A percentile compares a stretch with the other conserved stretches of the same genome.
These are phyloP conservation scores for Mortierella sp. DNA, from an alignment of 371 early-diverging fungal genomes.

Conservation along the genomic window DNA sequence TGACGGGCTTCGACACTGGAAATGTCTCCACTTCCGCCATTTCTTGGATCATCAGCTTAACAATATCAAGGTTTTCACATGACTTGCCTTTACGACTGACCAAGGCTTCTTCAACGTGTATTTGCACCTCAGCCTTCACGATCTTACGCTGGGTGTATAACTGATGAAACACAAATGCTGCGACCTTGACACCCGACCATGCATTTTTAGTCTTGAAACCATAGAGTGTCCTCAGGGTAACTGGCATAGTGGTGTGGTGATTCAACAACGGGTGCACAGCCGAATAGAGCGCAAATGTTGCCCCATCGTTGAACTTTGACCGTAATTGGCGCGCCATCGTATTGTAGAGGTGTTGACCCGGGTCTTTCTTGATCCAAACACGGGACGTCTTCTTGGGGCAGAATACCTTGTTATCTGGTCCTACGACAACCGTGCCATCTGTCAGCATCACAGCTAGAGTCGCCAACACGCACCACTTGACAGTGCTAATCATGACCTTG, in stretches of 20 bases:
- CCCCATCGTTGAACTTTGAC: slow-evolving; percentile 21
- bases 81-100: slow-evolving; percentile 15
- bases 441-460: slow-evolving; percentile 23
- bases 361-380: slow-evolving; percentile 23
- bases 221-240: slow-evolving; percentile 16
- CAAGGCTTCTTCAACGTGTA: slow-evolving; percentile 6
- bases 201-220: slow-evolving; percentile 12
- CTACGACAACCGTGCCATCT: slow-evolving; percentile 22
- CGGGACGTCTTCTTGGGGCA: slow-evolving; percentile 19
- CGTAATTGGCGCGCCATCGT: slow-evolving; percentile 15
- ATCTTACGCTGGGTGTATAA: slow-evolving; percentile 21
- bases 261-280: slow-evolving; percentile 18
- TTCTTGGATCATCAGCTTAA: slow-evolving; percentile 12
- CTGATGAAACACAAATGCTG: slow-evolving; percentile 24
- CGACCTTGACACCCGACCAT: slow-evolving; percentile 31
- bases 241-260: slow-evolving; percentile 10
- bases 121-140: slow-evolving; percentile 26
- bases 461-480: slow-evolving; percentile 20
- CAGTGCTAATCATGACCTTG: slow-evolving; percentile 25
- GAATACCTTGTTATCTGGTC: slow-evolving; percentile 25
- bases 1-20: slow-evolving; percentile 29
- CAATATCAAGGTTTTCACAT: slow-evolving; percentile 23
- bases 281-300: slow-evolving; percentile 18
- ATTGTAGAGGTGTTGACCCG: neutral
- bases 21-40: slow-evolving; percentile 24